Conservation (phyloP, 208 protist genomes). For the Acanthamoeba castellanii region DNA sequence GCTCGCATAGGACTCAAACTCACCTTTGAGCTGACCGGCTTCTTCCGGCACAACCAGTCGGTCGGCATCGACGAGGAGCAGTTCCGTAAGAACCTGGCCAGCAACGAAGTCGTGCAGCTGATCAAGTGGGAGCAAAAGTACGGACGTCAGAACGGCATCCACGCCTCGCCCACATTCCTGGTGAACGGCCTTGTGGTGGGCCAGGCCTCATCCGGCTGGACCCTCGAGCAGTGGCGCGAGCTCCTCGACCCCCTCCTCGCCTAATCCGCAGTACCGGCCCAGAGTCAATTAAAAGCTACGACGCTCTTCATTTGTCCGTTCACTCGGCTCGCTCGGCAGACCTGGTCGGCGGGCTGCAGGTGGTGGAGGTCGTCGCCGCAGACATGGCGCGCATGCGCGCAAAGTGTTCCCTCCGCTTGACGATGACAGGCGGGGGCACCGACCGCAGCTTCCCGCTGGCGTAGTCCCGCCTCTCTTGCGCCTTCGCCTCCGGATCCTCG, state of each 20-base stretch:
- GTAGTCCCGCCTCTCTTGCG: constrained; percentile 21
- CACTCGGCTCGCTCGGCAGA: neutral
- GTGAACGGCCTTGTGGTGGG: constrained; percentile 41
- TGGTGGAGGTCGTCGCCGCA: neutral
- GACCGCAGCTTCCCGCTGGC: neutral
- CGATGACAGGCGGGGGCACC: constrained; percentile 13
- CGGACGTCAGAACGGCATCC: constrained; percentile 63
- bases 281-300: too few species aligned
- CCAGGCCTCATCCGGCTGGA: constrained; percentile 27
- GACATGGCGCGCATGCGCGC: neutral
- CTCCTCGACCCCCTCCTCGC: constrained; percentile 49
- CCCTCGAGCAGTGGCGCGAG: constrained; percentile 53
- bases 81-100: constrained; percentile 49
- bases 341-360: neutral
- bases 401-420: constrained; percentile 44
- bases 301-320: neutral
- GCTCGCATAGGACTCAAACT: neutral
- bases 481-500: constrained; percentile 41
- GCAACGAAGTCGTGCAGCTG: constrained; percentile 62
- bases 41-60: neutral
- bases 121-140: constrained; percentile 72
- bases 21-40: too few species aligned
- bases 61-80: constrained; percentile 51
- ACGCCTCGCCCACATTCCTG: constrained; percentile 36
- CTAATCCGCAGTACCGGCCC: neutral